These are phyloP conservation scores for Schwanniomyces occidentalis DNA, from an alignment of 805 yeast genomes.

Conservation along the genomic window DNA sequence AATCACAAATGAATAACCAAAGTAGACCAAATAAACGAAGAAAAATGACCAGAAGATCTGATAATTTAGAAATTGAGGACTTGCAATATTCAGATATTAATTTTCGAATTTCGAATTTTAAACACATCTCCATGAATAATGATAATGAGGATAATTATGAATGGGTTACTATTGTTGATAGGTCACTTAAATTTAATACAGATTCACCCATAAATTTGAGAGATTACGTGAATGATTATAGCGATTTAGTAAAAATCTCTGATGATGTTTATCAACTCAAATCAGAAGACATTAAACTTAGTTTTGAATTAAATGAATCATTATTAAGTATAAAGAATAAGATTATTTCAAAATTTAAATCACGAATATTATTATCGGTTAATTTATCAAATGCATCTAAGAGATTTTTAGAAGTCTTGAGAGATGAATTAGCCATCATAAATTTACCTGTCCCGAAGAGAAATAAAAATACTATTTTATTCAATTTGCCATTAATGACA, in stretches of 20 bases:
- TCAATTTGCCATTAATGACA: constrained; percentile 7
- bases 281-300: constrained; percentile 15
- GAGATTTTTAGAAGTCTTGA: constrained; percentile 6
- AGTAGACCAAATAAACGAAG: constrained; percentile 8
- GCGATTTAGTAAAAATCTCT: constrained; percentile 4
- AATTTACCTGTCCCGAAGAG: constrained; percentile 9
- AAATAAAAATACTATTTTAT: constrained; percentile 8
- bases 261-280: constrained; percentile 8
- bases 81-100: constrained; percentile 15
- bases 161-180: constrained; percentile 13
- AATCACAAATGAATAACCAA: constrained; percentile 3
- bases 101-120: constrained; percentile 9
- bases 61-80: constrained; percentile 16
- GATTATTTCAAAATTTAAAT: constrained; percentile 9
- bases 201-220: constrained; percentile 11
- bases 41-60: constrained; percentile 6
- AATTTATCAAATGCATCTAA: constrained; percentile 7
- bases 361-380: constrained; percentile 13
- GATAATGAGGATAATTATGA: constrained; percentile 6
- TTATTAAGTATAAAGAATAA: constrained; percentile 11
- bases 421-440: constrained; percentile 15
- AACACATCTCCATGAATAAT: background rate
- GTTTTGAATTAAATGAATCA: constrained; percentile 6
- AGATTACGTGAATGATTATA: constrained; percentile 1
- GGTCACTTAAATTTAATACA: constrained; percentile 8